Conservation (phyloP, 805 yeast species). For the Cyberlindnera euphorbiiphila region DNA sequence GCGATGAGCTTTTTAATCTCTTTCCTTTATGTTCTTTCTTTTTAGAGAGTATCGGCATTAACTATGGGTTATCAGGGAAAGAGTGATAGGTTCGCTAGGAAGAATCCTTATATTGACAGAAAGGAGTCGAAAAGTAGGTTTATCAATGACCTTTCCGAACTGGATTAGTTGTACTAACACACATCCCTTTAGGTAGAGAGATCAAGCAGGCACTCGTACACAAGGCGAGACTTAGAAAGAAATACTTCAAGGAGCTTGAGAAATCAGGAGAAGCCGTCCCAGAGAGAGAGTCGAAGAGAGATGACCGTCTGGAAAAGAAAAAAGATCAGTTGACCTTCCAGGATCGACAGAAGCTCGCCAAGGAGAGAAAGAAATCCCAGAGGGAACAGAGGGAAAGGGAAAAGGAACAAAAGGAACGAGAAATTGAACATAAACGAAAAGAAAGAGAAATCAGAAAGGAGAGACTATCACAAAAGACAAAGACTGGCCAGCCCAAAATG, state of each 20-base stretch:
- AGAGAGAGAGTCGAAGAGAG: slow-evolving; percentile 30
- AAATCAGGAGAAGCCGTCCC: slow-evolving; percentile 62
- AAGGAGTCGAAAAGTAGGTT: slow-evolving; percentile 24
- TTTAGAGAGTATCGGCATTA: no score
- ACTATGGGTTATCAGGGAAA: slow-evolving; percentile 12
- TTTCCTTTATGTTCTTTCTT: no score
- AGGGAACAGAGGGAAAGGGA: slow-evolving; percentile 32
- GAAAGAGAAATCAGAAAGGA: slow-evolving; percentile 42
- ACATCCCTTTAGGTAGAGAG: slow-evolving; percentile 42
- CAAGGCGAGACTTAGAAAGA: slow-evolving; percentile 75
- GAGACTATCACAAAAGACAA: slow-evolving; percentile 50
- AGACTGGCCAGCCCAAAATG: slow-evolving; percentile 84
- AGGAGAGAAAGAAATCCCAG: slow-evolving; percentile 33
- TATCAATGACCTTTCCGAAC: no score
- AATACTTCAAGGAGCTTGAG: slow-evolving; percentile 74
- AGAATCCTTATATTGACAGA: slow-evolving; percentile 25
- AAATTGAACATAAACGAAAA: slow-evolving; percentile 38
- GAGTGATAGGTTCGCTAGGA: slow-evolving; percentile 15
- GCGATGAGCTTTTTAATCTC: no score
- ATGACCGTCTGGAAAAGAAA: slow-evolving; percentile 20
- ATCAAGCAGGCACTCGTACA: slow-evolving; percentile 75
- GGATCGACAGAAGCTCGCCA: slow-evolving; percentile 33
- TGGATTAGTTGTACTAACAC: no score
- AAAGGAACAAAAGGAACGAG: slow-evolving; percentile 37
- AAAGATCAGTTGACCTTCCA: slow-evolving; percentile 29